Evolutionary conservation across 805 yeast species (phyloP), one percentile per base, ranked within the genome.

Genomic region (Candida lessepsii): DNA sequence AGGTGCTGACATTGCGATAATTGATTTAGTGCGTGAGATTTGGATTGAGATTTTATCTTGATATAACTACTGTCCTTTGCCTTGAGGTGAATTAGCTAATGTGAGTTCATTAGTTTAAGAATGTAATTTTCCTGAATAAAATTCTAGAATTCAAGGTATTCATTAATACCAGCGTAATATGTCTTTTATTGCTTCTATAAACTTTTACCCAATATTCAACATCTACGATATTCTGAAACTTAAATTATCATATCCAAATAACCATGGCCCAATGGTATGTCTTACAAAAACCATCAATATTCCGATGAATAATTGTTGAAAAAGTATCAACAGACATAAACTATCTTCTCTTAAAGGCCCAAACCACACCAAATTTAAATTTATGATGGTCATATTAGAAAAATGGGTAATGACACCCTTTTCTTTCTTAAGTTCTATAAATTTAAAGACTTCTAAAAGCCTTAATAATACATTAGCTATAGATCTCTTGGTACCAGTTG

Each of bases 281-380:
- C 99, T 78, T 9, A 78, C 75, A 1, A 75, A 57, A 4, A 91
- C 68, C 58, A 91, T 86, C 2, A 60, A 19, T 4, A 86, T 42
- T 0, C 98, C 97, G 35, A 83, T 58, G 0, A 60, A 36, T 32
- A 86, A 76, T 58, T 93, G 98, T 10, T 81, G 49, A 0, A 51
- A 51, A 52, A 93, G 54, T 11, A 93, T 71, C 4, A 73, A 52
- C 16, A 64, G 42, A 48, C 97, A 85, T 40, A 93, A 67, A 16
- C 57, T 65, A 56, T 86, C 96, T 61, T 93, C 99, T 42, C 90
- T 73, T 70, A 85, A 58, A 4, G 99, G 97, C 1, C 99, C 99
- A 30, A 83, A 70, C 86, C 89, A 80, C 8, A 91, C 95, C 29
- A 91, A 65, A 2, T 76, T 73, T 46, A 93, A 67, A 56, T 91